Conservation (phyloP, 768 basidiomycete genomes). For the Hygrophoropsis aurantiaca region DNA sequence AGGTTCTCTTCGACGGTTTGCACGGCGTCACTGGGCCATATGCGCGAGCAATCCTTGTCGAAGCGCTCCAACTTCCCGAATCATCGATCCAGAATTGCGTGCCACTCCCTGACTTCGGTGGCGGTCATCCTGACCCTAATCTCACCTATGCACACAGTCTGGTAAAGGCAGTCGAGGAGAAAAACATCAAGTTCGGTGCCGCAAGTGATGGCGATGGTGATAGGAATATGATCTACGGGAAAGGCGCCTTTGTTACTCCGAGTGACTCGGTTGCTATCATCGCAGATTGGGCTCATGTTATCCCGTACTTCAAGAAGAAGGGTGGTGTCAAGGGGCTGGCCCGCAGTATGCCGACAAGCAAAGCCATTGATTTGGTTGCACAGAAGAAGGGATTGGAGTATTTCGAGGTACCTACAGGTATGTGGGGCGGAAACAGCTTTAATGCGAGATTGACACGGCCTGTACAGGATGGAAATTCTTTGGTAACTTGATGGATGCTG, state of each 20-base stretch:
- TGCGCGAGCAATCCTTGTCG: conserved; percentile 83
- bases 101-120: conserved; percentile 94
- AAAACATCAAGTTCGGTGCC: conserved; percentile 88
- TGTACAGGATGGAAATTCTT: conserved; percentile 97
- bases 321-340: conserved; percentile 94
- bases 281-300: conserved; percentile 91
- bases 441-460: neutral
- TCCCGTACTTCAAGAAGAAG: conserved; percentile 87
- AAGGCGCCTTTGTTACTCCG: conserved; percentile 96
- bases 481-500: conserved; percentile 99
- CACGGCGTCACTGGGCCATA: conserved; percentile 98
- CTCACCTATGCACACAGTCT: conserved; percentile 94
- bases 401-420: conserved; percentile 96
- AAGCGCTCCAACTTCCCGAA: conserved; percentile 76
- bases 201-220: conserved; percentile 98
- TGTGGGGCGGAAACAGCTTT: conserved; percentile 17
- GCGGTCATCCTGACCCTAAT: conserved; percentile 98
- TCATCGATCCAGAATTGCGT: conserved; percentile 87
- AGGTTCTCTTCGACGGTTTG: conserved; percentile 92
- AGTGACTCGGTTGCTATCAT: conserved; percentile 98
- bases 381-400: conserved; percentile 89
- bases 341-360: conserved; percentile 96
- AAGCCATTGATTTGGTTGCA: conserved; percentile 94
- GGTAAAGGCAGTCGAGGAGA: conserved; percentile 87
- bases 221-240: conserved; percentile 99